Evolutionary conservation across 331 rosid species (phyloP), one percentile per base, ranked within the genome.

Genomic region (Prunus yedoensis): DNA sequence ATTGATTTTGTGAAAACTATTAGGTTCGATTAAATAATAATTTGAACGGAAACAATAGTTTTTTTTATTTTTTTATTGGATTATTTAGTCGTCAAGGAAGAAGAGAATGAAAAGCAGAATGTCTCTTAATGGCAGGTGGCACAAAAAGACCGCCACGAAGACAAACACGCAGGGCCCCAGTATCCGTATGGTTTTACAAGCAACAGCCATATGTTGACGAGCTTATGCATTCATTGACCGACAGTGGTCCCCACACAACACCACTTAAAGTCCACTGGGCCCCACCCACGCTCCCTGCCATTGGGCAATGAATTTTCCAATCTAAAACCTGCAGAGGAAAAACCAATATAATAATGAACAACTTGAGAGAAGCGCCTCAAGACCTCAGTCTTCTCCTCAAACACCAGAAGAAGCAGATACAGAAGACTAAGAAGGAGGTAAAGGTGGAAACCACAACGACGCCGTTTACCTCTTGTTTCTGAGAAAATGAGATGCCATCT

Each of bases 401-500:
- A 43, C n/a, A 43, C 25, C 14, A 32, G 17, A 32, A 70, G 63
- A 7, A 30, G 59, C 58, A 10, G 61, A 3, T 10, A 16, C 15
- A 8, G 75, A 70, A n/a, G 23, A 70, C 17, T 16, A 12, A 70
- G 45, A 50, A 18, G 5, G 20, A 15, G n/a, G 7, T 8, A 53
- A 32, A 32, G 21, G 21, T 8, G 15, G 56, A 70, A 52, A 13
- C 4, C 10, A 0, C 66, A 20, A 9, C 7, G 14, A 2, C 32
- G 5, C 8, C 14, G 7, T 65, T 17, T n/a, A 3, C 47, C 20
- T 23, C 3, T 63, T 15, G 28, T 15, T 50, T 53, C 15, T 10
- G 62, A 15, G 59, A 80, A 77, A 53, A 84, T 84, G 87, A 84
- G 65, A 77, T 70, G 83, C 77, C 57, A 8, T 32, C 1, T 46